phyloP scores from a whole-genome alignment of 2,329 filamentous ascomycete genomes.

The Zelopaecilomyces penicillatus region DNA sequence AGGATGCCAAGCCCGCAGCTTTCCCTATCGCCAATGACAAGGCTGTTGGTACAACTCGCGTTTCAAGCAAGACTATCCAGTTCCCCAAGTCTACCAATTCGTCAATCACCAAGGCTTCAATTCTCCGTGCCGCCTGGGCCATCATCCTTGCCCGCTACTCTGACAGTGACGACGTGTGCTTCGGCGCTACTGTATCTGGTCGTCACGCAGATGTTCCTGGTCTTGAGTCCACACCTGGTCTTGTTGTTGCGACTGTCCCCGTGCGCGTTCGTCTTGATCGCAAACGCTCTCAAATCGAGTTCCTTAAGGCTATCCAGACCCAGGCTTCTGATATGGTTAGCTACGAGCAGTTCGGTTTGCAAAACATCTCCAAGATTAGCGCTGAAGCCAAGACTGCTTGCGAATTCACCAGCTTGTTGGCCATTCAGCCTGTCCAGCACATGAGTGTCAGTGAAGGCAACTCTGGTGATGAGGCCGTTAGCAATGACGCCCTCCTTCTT shows the following conservation, averaged over 20 bases:
- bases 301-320: constrained; percentile 9
- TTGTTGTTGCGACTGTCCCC: constrained; percentile 11
- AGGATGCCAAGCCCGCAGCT: constrained; percentile 1
- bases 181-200: constrained; percentile 14
- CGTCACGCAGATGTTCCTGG: constrained; percentile 9
- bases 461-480: background rate
- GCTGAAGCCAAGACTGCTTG: constrained; percentile 1
- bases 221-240: constrained; percentile 10
- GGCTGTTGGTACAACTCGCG: background rate
- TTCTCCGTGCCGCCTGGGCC: constrained; percentile 15
- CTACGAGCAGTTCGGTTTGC: constrained; percentile 14
- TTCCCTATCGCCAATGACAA: background rate
- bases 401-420: constrained; percentile 5
- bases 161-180: constrained; percentile 12
- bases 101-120: constrained; percentile 8
- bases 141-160: constrained; percentile 12
- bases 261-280: constrained; percentile 9
- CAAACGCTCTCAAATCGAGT: constrained; percentile 3
- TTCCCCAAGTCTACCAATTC: background rate
- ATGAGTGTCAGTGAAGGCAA: background rate
- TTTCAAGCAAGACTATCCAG: constrained; percentile 2
- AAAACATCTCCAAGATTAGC: constrained; percentile 5
- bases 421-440: constrained; percentile 1
- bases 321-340: constrained; percentile 14
- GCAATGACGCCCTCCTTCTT: background rate